Evolutionary conservation across 768 basidiomycete genomes (phyloP).

Genomic region (Pholiota microspora): DNA sequence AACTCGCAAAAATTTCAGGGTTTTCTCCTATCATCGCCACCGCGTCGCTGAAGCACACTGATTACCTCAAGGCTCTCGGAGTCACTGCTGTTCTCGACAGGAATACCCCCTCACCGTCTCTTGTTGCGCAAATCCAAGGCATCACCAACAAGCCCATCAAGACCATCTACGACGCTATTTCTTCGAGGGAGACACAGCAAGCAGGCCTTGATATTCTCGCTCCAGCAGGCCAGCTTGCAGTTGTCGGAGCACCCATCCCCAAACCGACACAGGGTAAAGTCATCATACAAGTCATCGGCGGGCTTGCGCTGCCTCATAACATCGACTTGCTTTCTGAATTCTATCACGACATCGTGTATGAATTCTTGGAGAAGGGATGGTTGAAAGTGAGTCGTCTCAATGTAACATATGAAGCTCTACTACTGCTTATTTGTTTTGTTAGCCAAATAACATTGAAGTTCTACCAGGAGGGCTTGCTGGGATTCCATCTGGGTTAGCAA

Average conservation of each 20-base stretch:
- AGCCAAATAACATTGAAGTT: constrained; percentile 6
- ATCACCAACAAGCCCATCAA: background rate
- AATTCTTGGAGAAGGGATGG: constrained; percentile 2
- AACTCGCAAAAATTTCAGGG: constrained; percentile 37
- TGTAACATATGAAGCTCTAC: too few species aligned
- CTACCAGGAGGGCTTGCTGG: constrained; percentile 8
- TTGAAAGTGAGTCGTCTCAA: background rate
- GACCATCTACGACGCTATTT: constrained; percentile 4
- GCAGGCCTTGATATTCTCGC: background rate
- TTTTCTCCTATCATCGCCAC: constrained; percentile 41
- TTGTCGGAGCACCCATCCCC: background rate
- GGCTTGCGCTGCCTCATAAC: background rate
- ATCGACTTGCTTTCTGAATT: background rate
- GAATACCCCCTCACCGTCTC: background rate
- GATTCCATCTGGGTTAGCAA: constrained; percentile 7
- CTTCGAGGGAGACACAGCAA: background rate
- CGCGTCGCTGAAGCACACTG: constrained; percentile 26
- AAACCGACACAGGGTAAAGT: background rate
- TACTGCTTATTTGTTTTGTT: too few species aligned
- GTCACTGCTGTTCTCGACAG: constrained; percentile 33
- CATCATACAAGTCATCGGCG: background rate
- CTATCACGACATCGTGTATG: constrained; percentile 3
- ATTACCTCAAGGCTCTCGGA: constrained; percentile 30
- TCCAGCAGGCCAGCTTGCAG: background rate
- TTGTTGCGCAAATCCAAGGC: background rate